phyloP scores from a whole-genome alignment of 73 alveolate species.

The Vitrella brassicaformis region DNA sequence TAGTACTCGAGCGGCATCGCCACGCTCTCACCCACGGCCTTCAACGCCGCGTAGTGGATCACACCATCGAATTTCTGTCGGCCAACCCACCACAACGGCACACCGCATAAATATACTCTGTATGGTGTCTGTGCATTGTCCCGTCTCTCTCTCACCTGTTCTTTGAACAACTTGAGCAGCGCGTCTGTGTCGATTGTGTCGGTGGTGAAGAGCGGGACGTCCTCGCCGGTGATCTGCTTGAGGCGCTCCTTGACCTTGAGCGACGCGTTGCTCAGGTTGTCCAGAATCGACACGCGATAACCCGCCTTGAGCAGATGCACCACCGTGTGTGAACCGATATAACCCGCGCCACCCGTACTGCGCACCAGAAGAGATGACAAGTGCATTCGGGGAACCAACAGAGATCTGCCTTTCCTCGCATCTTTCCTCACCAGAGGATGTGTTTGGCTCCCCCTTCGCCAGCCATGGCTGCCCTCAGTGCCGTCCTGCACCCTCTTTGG shows the following conservation, averaged over 20 bases:
- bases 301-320: conserved; percentile 20
- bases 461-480: too few species aligned
- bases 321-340: conserved; percentile 37
- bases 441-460: neutral
- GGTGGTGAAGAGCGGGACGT: neutral
- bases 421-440: neutral
- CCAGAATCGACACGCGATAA: conserved; percentile 24
- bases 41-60: conserved; percentile 82
- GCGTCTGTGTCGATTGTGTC: neutral
- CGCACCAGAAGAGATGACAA: neutral
- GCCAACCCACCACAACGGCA: too few species aligned
- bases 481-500: too few species aligned
- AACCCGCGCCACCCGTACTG: conserved; percentile 4
- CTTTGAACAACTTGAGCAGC: conserved; percentile 23
- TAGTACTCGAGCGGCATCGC: conserved; percentile 75
- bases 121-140: too few species aligned
- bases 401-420: neutral
- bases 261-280: conserved; percentile 15
- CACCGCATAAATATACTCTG: too few species aligned
- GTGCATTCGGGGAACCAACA: neutral
- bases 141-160: too few species aligned
- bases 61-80: conserved; percentile 55
- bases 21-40: conserved; percentile 78
- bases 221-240: conserved; percentile 25
- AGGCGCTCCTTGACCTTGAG: conserved; percentile 22